phyloP scores from a whole-genome alignment of 2,329 filamentous ascomycete genomes.

The Nakataea oryzae region DNA sequence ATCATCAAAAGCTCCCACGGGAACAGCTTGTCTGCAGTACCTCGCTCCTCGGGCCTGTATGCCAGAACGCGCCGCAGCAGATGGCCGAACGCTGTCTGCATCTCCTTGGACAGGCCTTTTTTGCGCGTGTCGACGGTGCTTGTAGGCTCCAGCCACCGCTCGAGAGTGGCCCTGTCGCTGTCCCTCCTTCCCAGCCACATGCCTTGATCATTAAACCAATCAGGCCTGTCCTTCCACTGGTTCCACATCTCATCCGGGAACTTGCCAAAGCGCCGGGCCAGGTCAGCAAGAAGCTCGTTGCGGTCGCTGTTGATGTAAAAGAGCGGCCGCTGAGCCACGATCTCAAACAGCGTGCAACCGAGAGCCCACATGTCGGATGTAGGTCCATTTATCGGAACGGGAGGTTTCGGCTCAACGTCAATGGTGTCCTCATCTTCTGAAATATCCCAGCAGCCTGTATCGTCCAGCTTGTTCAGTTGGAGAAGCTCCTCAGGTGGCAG shows the following conservation, averaged over 20 bases:
- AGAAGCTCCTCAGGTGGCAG: background rate
- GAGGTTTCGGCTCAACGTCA: background rate
- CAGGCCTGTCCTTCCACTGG: background rate
- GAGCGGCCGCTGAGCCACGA: constrained; percentile 4
- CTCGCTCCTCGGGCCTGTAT: no score
- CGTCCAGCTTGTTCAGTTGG: background rate
- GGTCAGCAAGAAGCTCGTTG: background rate
- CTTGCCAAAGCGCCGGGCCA: background rate
- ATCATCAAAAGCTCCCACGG: no score
- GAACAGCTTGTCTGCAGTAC: no score
- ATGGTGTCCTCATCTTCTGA: background rate
- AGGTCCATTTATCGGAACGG: background rate
- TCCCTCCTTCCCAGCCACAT: no score
- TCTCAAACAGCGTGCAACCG: constrained; percentile 8
- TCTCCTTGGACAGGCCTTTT: no score
- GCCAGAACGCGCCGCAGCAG: no score
- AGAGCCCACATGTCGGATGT: constrained; percentile 7
- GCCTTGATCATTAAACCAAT: background rate
- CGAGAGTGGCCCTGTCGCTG: background rate
- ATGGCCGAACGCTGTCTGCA: no score
- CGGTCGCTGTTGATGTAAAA: constrained; percentile 5
- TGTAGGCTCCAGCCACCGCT: background rate
- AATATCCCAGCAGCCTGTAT: background rate
- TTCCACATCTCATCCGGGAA: background rate
- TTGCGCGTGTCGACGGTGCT: no score